Base-by-base conservation (phyloP, 176 grass and related monocot species). In the Pontederia crassipes region DNA sequence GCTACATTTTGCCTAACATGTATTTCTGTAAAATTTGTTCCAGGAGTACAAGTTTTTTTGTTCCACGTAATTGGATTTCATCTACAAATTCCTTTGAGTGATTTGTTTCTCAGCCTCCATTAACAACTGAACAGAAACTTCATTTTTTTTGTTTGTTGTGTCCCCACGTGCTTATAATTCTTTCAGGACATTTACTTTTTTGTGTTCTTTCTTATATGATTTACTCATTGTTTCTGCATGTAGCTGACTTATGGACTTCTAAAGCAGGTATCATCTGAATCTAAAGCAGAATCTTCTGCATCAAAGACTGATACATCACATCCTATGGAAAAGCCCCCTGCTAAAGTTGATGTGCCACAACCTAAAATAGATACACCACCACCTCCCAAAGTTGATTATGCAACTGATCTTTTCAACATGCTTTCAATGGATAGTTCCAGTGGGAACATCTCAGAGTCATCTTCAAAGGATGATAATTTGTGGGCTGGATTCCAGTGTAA, bases 401-500 rank as follows among this genome's bases (percentile, higher is more conserved):
- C 83, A 12, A 95, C 65, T 45, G 90, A 95, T 83, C 86, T 95
- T 28, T 89, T 95, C 74, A 84, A 80, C 75, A 87, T 89, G 80
- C 58, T 95, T 69, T 87, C 90, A 27, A 81, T 95, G 79, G 86
- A 87, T 45, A 73, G 52, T 77, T 71, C 81, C 62, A 28, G 67
- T 12, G 90, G 89, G 40, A 90, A 89, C 74, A 75, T 50, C 74
- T 59, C 72, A 55, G 86, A 75, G 57, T 72, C 83, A 72, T 84
- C 80, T 72, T 74, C 80, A 6, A 81, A 76, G 0, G 90, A 84
- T 55, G 77, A 89, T 83, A 81, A 72, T 89, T 72, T 65, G 15
- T 95, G 90, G 90, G 90, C 85, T 15, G 80, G 81, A 50, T 95
- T 95, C 66, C 77, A 90, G 57, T 84, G 90, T 95, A 81, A 79